Evolutionary conservation across 306 rosid genomes (phyloP), one percentile per base, ranked within the genome.

Genomic region (Alnus rubra): DNA sequence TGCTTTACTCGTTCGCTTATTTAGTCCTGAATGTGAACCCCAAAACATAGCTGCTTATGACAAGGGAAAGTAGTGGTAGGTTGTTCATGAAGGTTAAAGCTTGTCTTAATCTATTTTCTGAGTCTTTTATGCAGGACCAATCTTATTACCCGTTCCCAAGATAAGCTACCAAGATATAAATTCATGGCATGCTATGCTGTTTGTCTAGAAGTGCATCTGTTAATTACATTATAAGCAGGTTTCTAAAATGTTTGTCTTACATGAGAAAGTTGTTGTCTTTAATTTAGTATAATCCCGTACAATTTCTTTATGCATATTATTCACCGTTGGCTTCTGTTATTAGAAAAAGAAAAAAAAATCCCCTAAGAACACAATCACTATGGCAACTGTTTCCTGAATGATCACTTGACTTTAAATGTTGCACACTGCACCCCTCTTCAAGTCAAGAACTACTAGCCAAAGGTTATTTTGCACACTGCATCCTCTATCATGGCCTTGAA

Each of bases 1-100:
- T 5, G 96, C 97, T 83, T 87, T 95, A 86, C 84, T 95, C 84
- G 99, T 95, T 30, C 89, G 92, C 8, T 84, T 91, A 73, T 85
- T 95, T 78, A 91, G 99, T 74, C 97, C 99, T 9, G 97, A 95
- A 84, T 95, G 99, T 60, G 99, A 95, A 79, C 98, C 99, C 54
- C 99, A 95, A 74, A 95, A 95, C 67, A 93, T 93, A 75, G 98
- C 94, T 83, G 94, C 94, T 79, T 95, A 88, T 82, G 99, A 95
- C 90, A 88, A 80, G 63, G 79, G 81, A 82, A 91, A 88, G 73
- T 81, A 84, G 87, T 68, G 6, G 51, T 42, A 42, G 49, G 49
- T 42, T 42, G 23, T 31, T 14, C 31, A 3, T 33, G 69, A 31
- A 63, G 69, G 19, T 63, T 31, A 39, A n/a, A 9, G 50, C 8